Percentiles rank a stretch among this genome's conserved stretches.
These are phyloP conservation scores for Colletotrichum gloeosporioides DNA, from an alignment of 2,329 filamentous ascomycete genomes.

Conservation along the genomic window DNA sequence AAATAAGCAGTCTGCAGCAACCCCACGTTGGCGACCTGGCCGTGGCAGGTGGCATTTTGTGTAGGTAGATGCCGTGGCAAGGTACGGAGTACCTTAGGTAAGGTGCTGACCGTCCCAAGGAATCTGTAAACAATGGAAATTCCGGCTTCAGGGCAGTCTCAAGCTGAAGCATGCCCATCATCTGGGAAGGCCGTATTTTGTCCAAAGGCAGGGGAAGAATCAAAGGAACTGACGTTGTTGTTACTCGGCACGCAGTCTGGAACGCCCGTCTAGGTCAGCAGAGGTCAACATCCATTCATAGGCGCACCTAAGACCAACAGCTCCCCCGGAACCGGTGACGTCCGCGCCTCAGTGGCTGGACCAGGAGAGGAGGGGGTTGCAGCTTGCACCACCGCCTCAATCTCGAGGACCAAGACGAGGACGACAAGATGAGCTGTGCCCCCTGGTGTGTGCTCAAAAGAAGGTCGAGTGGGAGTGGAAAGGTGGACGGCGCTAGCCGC, in stretches of 20 bases:
- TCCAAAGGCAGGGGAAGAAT: not conserved
- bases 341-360: slow-evolving; percentile 11
- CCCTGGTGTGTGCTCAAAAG: not conserved
- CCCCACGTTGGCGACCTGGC: not conserved
- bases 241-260: not conserved
- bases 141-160: not conserved
- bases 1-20: not conserved
- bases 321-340: not conserved
- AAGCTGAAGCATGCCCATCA: not conserved
- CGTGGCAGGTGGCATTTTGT: not conserved
- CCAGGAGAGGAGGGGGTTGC: not conserved
- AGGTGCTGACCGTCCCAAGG: not conserved
- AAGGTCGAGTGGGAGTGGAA: not conserved
- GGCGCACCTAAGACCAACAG: not conserved
- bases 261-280: not conserved
- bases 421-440: not conserved
- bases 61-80: not conserved
- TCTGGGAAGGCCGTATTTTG: not conserved
- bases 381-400: not conserved
- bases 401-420: not conserved
- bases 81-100: not conserved
- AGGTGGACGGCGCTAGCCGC: not conserved
- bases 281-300: not conserved
- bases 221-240: not conserved
- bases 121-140: not conserved